Conservation (phyloP, 306 rosid species). For the Vigna reflexopilosa region DNA sequence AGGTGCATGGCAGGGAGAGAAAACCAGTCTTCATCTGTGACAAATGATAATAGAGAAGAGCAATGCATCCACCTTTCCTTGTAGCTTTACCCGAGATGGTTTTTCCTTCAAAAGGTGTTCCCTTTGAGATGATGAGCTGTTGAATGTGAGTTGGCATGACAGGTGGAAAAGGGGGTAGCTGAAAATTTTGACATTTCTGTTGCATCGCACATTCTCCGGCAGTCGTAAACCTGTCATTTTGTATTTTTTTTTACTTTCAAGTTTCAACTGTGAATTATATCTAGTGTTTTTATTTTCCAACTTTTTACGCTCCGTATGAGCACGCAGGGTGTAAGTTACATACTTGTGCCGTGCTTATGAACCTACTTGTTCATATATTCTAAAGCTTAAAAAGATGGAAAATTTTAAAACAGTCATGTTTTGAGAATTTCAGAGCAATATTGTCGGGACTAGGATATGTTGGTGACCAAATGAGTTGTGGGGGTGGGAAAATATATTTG, state of each 20-base stretch:
- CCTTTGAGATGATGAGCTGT: constrained; percentile 32
- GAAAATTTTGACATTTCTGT: constrained; percentile 41
- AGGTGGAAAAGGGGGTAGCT: constrained; percentile 25
- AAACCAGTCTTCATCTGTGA: constrained; percentile 36
- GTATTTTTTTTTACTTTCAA: constrained; percentile 37
- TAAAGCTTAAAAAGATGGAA: background rate
- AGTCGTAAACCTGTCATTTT: constrained; percentile 37
- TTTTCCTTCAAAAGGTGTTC: constrained; percentile 24
- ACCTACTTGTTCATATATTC: constrained; percentile 18
- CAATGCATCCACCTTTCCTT: constrained; percentile 58
- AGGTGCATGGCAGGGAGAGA: constrained; percentile 55
- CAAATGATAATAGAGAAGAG: constrained; percentile 48
- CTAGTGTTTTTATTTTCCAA: background rate
- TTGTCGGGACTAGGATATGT: background rate
- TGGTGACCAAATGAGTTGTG: background rate
- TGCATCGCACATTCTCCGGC: constrained; percentile 38
- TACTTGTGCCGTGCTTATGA: constrained; percentile 15
- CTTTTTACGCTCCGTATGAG: constrained; percentile 13
- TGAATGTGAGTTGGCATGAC: constrained; percentile 8
- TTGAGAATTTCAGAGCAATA: background rate
- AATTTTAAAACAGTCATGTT: background rate
- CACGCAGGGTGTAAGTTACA: constrained; percentile 1
- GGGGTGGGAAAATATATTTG: background rate
- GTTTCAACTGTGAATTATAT: constrained; percentile 50
- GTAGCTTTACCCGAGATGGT: constrained; percentile 36